phyloP scores from a whole-genome alignment of 768 basidiomycete species.

The Suillus occidentalis region DNA sequence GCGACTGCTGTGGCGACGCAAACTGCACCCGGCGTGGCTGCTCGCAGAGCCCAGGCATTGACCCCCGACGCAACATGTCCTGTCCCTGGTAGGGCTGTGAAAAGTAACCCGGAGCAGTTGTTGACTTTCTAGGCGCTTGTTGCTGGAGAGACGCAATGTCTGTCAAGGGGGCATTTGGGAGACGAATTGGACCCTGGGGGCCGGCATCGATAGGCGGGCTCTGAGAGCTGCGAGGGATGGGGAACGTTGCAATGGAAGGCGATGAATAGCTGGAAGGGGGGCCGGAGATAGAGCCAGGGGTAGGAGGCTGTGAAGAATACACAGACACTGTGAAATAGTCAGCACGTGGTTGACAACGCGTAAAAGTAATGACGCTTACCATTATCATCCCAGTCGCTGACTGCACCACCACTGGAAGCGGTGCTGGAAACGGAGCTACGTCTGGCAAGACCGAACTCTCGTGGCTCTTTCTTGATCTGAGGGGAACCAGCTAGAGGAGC shows the following conservation, averaged over 20 bases:
- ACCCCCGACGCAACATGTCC: conserved; percentile 30
- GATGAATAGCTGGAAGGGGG: conserved; percentile 68
- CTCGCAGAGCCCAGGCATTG: conserved; percentile 22
- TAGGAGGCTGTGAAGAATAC: conserved; percentile 34
- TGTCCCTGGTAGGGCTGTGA: conserved; percentile 33
- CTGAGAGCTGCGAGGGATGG: conserved; percentile 57
- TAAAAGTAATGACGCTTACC: conserved; percentile 42
- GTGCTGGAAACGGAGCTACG: conserved; percentile 64
- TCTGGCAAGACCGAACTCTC: conserved; percentile 50
- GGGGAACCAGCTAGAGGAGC: conserved; percentile 38
- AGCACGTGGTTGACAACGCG: not conserved
- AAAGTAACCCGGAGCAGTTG: conserved; percentile 34
- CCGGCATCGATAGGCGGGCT: conserved; percentile 53
- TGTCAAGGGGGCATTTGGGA: conserved; percentile 70
- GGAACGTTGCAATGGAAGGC: conserved; percentile 57
- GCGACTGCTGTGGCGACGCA: conserved; percentile 30
- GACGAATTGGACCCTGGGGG: conserved; percentile 49
- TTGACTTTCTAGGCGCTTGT: conserved; percentile 34
- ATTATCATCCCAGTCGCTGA: conserved; percentile 82
- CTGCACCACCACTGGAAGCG: conserved; percentile 49
- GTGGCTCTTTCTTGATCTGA: conserved; percentile 64
- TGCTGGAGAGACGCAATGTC: conserved; percentile 60
- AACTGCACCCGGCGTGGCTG: conserved; percentile 28
- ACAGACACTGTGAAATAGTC: conserved; percentile 22
- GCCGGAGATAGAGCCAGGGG: conserved; percentile 50